Evolutionary conservation across 2,329 filamentous ascomycete species (phyloP), one percentile per base, ranked within the genome.

Genomic region (Penicillium hesseltinei): DNA sequence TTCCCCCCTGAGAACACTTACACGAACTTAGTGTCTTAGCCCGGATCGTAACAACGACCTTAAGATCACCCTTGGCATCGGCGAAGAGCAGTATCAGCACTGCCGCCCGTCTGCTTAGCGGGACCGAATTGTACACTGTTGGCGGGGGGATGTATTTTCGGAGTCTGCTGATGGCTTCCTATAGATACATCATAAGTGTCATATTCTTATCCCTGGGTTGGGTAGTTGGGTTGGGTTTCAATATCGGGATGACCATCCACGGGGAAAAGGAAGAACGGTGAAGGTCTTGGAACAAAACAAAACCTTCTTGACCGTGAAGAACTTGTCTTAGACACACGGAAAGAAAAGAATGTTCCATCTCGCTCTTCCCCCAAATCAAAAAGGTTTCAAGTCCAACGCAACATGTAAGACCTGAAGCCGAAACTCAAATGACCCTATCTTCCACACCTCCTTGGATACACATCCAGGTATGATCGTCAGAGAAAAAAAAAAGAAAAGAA

Each of bases 71-170:
- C 61, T 83, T 80, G 43, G 84, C 83, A 74, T 97, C 93, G 36
- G 92, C 91, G 72, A 94, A 97, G 1, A 97, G 82, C 51, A 97
- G 82, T 48, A 97, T 83, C 53, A 97, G 78, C 40, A 97, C 93
- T 25, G 93, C 92, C 15, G 93, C 93, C 63, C 92, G 86, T 60
- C 90, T 84, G 15, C 77, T 79, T 9, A 86, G 68, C 1, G 84
- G 84, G 42, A 84, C 80, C 49, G 78, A 76, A 62, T 79, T 75
- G 74, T 84, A 88, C 60, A 77, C 78, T 7, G 84, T 85, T 9
- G 82, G 78, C 40, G 83, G 83, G n/a, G 84, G 77, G 15, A 74
- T 72, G 66, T 85, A 88, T 36, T 76, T 71, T 64, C 83, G 78
- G 27, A 88, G 75, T 54, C 84, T 80, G 42, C 81, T 76, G 66